Evolutionary conservation across 2,329 filamentous ascomycete species (phyloP).

Genomic region (Neospermospora avenae): DNA sequence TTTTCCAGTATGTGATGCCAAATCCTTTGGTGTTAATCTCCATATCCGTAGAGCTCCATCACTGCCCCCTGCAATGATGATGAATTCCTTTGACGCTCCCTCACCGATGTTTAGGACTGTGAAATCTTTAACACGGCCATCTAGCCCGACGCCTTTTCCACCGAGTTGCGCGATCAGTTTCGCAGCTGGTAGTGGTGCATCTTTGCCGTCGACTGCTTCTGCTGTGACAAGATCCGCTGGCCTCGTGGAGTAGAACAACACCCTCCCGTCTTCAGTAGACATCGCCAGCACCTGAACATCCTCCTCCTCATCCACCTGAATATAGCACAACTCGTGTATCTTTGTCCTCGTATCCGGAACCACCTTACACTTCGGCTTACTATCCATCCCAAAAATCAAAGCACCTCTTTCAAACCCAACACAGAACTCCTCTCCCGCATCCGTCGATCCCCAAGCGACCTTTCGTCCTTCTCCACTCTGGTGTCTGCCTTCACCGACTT

Average conservation of each 20-base stretch:
- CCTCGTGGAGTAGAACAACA: constrained; percentile 77
- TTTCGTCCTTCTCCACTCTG: constrained; percentile 77
- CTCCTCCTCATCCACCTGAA: constrained; percentile 49
- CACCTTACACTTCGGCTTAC: constrained; percentile 72
- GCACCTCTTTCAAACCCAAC: constrained; percentile 85
- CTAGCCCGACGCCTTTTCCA: constrained; percentile 66
- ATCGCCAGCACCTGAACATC: constrained; percentile 64
- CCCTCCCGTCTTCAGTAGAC: constrained; percentile 85
- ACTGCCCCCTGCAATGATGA: constrained; percentile 74
- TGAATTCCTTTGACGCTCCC: constrained; percentile 41
- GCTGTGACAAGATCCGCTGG: constrained; percentile 42
- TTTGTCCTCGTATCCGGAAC: constrained; percentile 68
- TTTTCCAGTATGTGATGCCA: constrained; percentile 36
- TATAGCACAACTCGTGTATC: constrained; percentile 76
- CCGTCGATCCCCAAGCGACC: constrained; percentile 74
- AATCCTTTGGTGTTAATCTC: constrained; percentile 46
- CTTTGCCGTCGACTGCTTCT: constrained; percentile 36
- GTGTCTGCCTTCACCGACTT: constrained; percentile 73
- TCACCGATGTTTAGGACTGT: constrained; percentile 48
- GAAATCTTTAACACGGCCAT: constrained; percentile 85
- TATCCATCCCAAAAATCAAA: constrained; percentile 85
- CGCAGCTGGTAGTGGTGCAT: constrained; percentile 54
- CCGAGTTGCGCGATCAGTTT: constrained; percentile 74
- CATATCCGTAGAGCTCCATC: constrained; percentile 84
- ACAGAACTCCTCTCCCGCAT: constrained; percentile 78